Evolutionary conservation across 2,329 filamentous ascomycete species (phyloP), one percentile per base, ranked within the genome.

Genomic region (Cytospora leucostoma): DNA sequence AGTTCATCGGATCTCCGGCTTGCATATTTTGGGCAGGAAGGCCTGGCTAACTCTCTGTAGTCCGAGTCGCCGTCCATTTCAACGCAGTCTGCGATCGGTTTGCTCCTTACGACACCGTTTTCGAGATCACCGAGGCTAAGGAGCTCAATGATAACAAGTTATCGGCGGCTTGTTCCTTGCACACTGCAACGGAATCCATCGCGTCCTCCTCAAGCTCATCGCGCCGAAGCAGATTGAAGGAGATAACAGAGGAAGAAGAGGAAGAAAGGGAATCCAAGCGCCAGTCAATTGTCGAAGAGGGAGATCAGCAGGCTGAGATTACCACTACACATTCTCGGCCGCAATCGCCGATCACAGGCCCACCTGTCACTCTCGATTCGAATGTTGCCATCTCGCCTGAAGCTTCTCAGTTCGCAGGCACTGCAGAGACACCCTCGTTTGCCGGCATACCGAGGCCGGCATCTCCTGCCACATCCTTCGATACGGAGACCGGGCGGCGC

Each of bases 171-270:
- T 97, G 93, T 76, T 93, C 93, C 51, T 81, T 97, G 60, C 93
- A 97, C 76, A 90, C 93, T 47, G 92, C 93, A 8, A 92, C 92
- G 13, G 90, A 89, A 47, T 96, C 94, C 21, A 91, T 88, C 68
- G 92, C 90, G 33, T 96, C 93, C 12, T 94, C 92, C 5, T 90
- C 86, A 56, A 93, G 90, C 73, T 96, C 92, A 6, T 80, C 93
- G 68, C 86, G 90, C 64, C 84, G 88, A 71, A 86, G 89, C 70
- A 88, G 91, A 68, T 80, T 98, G 70, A 89, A 94, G 78, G 94
- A 96, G 77, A 97, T 98, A 73, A 88, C 90, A n/a, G 95, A 98
- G 77, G 91, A 95, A 77, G 91, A 89, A 60, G 92, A 96, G 72
- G 93, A 96, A 71, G 77, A 80, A 64, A 77, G 84, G 67, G 80